Evolutionary conservation across 2,329 filamentous ascomycete genomes (phyloP).

Genomic region (Fragosphaeria purpurea): DNA sequence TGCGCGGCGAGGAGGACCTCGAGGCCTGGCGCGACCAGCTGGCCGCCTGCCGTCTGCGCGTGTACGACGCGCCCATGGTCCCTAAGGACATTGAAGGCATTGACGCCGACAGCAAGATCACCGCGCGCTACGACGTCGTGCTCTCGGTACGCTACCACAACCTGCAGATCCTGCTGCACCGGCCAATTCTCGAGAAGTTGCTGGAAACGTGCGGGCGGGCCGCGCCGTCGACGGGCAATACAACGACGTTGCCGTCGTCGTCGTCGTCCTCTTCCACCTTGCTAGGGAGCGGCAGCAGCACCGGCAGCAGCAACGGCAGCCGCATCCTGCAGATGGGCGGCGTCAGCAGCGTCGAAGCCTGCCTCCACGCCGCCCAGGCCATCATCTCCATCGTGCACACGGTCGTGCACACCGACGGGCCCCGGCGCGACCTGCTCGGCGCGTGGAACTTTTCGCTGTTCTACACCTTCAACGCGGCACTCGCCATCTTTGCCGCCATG

Average conservation of each 20-base stretch:
- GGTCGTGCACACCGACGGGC: background rate
- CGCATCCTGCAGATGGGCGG: conserved; percentile 5
- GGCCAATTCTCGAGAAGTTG: conserved; percentile 19
- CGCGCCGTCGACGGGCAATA: conserved; percentile 9
- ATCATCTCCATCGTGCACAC: conserved; percentile 5
- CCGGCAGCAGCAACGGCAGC: background rate
- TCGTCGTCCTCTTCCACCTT: conserved; percentile 13
- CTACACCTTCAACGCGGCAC: conserved; percentile 6
- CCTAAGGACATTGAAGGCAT: conserved; percentile 4
- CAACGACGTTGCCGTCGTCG: conserved; percentile 11
- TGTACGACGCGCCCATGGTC: conserved; percentile 12
- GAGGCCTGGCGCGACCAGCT: conserved; percentile 26
- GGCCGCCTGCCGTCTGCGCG: conserved; percentile 12
- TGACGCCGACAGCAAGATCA: background rate
- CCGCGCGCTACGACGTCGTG: conserved; percentile 21
- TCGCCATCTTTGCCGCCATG: conserved; percentile 6
- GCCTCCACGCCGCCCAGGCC: background rate
- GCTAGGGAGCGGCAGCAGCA: conserved; percentile 2
- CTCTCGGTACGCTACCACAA: conserved; percentile 24
- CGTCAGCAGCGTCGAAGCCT: conserved; percentile 1
- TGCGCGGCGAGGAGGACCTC: conserved; percentile 29
- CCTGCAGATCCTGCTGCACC: conserved; percentile 21
- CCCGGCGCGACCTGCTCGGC: conserved; percentile 1
- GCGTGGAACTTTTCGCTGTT: conserved; percentile 6
- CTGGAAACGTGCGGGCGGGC: conserved; percentile 6